Evolutionary conservation across 495 filamentous ascomycete species (phyloP).

Genomic region (Apiosordaria backusii): DNA sequence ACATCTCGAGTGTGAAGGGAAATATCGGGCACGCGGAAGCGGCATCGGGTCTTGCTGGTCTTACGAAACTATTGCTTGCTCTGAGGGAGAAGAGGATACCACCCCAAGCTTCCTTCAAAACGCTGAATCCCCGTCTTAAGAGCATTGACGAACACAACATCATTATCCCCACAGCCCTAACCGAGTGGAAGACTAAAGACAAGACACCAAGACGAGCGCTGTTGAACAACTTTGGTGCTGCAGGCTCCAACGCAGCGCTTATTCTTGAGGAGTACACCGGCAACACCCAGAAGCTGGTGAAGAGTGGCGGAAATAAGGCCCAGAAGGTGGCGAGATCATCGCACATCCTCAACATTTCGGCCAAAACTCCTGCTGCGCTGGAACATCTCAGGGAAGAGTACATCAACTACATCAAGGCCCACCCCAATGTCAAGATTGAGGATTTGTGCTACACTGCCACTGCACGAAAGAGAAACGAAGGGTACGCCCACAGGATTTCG

Average conservation of each 20-base stretch:
- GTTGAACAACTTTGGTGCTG: slow-evolving; percentile 4
- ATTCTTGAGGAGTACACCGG: not conserved
- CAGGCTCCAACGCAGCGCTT: not conserved
- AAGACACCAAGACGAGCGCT: not conserved
- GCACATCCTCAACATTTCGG: not conserved
- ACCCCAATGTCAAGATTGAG: not conserved
- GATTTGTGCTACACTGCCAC: not conserved
- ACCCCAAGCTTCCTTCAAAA: not conserved
- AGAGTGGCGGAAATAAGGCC: not conserved
- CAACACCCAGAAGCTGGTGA: not conserved
- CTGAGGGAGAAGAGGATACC: not conserved
- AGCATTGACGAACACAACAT: not conserved
- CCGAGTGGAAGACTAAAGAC: not conserved
- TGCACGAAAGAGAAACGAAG: not conserved
- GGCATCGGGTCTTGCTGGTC: not conserved
- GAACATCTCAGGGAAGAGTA: not conserved
- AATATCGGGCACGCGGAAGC: slow-evolving; percentile 2
- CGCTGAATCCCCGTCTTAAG: not conserved
- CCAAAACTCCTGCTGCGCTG: not conserved
- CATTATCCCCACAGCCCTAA: not conserved
- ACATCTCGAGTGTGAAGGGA: not conserved
- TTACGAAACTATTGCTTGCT: not conserved
- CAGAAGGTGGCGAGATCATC: not conserved
- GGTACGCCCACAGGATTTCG: not conserved
- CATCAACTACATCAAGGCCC: not conserved